Evolutionary conservation across 352 stramenopile genomes (phyloP).

Genomic region (Phytopythium aichiense): DNA sequence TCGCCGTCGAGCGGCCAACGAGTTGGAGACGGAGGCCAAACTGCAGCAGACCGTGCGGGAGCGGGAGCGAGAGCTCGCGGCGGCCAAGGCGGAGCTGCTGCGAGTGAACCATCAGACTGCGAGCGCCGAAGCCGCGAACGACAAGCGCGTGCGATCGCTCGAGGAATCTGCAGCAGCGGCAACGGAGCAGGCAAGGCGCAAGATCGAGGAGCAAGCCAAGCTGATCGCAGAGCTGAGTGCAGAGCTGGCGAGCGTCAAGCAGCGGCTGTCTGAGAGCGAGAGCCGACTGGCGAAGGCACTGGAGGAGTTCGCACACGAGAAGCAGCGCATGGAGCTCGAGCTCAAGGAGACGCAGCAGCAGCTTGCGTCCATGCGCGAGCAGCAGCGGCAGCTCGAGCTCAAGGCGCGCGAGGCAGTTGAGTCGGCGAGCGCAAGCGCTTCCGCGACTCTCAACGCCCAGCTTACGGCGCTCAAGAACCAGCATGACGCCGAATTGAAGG

Average conservation of each 20-base stretch:
- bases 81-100: slow-evolving; percentile 25
- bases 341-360: slow-evolving; percentile 18
- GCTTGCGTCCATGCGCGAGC: slow-evolving; percentile 8
- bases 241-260: not conserved
- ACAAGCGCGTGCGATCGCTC: slow-evolving; percentile 16
- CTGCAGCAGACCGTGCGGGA: slow-evolving; percentile 34
- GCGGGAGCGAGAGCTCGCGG: slow-evolving; percentile 32
- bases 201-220: slow-evolving; percentile 9
- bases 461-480: not conserved
- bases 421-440: slow-evolving; percentile 6
- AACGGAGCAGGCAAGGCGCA: slow-evolving; percentile 12
- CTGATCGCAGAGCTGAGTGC: slow-evolving; percentile 5
- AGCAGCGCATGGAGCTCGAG: not conserved
- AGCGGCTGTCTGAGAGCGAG: not conserved
- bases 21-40: slow-evolving; percentile 26
- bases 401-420: slow-evolving; percentile 20
- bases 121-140: slow-evolving; percentile 1
- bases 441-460: not conserved
- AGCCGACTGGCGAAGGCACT: not conserved
- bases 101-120: slow-evolving; percentile 21
- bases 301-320: not conserved
- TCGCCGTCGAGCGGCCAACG: not conserved
- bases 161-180: slow-evolving; percentile 17
- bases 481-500: not conserved
- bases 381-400: slow-evolving; percentile 15